Conservation (phyloP, 345 rosid genomes). For the Citrus unshiu region DNA sequence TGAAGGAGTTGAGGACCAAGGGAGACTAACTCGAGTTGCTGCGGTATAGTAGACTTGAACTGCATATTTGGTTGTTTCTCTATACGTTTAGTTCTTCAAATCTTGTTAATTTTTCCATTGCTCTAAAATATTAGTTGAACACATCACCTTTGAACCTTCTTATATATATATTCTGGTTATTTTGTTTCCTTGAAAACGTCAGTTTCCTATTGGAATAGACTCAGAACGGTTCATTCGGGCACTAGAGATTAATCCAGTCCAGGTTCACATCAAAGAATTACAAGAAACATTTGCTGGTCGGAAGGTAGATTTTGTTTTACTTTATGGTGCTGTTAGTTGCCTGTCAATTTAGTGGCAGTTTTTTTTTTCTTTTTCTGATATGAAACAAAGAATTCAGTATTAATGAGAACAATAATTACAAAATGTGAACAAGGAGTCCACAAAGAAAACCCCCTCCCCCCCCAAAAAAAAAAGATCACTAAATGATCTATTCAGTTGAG, state of each 20-base stretch:
- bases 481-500: too few relatives aligned
- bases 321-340: not conserved
- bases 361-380: too few relatives aligned
- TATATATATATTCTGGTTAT: constrained; percentile 8
- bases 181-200: constrained; percentile 22
- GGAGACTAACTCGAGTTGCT: constrained; percentile 93
- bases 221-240: constrained; percentile 83
- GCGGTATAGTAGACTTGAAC: constrained; percentile 54
- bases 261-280: constrained; percentile 73
- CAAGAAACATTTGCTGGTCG: constrained; percentile 92
- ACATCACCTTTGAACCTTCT: not conserved
- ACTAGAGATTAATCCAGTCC: constrained; percentile 59
- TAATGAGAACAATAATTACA: too few relatives aligned
- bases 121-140: constrained; percentile 5
- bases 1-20: constrained; percentile 98
- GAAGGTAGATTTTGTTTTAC: constrained; percentile 49
- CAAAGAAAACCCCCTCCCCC: too few relatives aligned
- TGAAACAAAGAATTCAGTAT: too few relatives aligned
- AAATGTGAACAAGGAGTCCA: too few relatives aligned
- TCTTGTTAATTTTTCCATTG: constrained; percentile 7
- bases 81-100: constrained; percentile 2
- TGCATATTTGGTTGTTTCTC: constrained; percentile 19
- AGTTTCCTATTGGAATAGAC: constrained; percentile 99
- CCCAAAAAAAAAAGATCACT: too few relatives aligned
- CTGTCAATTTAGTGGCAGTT: not conserved